A percentile compares a stretch with the other conserved stretches of the same genome.
Conservation (phyloP, 177 flowering plant genomes). For the Vitis hybrid region DNA sequence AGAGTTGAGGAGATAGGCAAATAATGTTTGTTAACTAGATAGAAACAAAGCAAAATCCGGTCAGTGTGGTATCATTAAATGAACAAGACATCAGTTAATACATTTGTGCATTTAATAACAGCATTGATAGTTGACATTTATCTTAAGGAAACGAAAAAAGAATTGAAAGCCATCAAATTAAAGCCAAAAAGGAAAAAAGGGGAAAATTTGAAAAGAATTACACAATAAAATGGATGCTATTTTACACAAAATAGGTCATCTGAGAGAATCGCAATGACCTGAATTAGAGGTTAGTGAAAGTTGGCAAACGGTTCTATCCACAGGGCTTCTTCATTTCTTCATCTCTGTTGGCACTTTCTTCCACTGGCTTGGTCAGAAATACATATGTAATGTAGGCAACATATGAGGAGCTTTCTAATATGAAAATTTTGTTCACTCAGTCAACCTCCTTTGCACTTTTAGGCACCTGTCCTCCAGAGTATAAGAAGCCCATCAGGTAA, state of each 20-base stretch:
- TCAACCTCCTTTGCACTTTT: conserved; percentile 58
- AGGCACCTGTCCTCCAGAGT: conserved; percentile 56
- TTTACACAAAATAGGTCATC: conserved; percentile 42
- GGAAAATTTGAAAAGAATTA: conserved; percentile 27
- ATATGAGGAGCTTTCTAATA: conserved; percentile 15
- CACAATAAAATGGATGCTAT: conserved; percentile 37
- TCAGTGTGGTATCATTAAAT: too few species aligned
- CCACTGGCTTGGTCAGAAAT: conserved; percentile 5
- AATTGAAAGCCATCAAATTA: not conserved
- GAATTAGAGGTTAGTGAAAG: conserved; percentile 11
- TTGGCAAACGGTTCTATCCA: conserved; percentile 6
- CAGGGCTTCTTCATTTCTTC: not conserved
- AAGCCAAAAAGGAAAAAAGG: not conserved
- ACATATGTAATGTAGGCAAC: conserved; percentile 10
- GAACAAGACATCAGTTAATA: too few species aligned
- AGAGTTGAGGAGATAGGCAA: too few species aligned
- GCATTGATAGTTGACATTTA: too few species aligned
- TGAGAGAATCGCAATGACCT: conserved; percentile 23
- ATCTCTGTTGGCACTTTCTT: not conserved
- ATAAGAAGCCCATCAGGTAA: conserved; percentile 50
- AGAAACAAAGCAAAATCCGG: too few species aligned
- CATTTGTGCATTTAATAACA: too few species aligned
- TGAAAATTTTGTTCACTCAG: conserved; percentile 23
- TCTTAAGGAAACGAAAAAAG: not conserved
- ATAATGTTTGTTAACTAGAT: too few species aligned